These are phyloP conservation scores for Draba incana DNA, from an alignment of 345 rosid species.

Conservation along the genomic window DNA sequence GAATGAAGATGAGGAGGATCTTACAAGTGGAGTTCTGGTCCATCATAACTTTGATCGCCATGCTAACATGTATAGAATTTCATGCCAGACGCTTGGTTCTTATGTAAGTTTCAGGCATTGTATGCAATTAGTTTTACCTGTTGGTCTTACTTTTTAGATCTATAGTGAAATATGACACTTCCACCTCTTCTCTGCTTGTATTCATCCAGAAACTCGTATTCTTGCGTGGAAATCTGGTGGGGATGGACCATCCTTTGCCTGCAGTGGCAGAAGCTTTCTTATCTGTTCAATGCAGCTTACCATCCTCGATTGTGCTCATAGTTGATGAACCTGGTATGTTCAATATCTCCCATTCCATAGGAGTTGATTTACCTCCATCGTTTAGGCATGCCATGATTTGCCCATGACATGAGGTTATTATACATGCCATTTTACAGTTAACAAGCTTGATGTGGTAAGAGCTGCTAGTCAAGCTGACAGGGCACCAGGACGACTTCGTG, in stretches of 20 bases:
- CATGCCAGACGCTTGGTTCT: constrained; percentile 64
- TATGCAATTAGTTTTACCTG: constrained; percentile 14
- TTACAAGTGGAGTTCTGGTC: constrained; percentile 48
- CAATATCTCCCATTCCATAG: constrained; percentile 26
- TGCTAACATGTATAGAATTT: constrained; percentile 56
- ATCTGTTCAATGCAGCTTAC: constrained; percentile 66
- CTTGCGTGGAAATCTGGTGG: constrained; percentile 80
- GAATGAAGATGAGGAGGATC: constrained; percentile 45
- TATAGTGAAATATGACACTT: constrained; percentile 24
- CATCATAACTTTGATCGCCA: constrained; percentile 49
- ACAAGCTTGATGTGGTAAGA: constrained; percentile 60
- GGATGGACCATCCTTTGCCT: constrained; percentile 81
- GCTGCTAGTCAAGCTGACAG: constrained; percentile 64
- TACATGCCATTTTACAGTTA: constrained; percentile 57
- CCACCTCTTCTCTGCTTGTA: constrained; percentile 39
- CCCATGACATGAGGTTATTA: constrained; percentile 34
- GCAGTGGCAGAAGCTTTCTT: constrained; percentile 63
- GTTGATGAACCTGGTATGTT: constrained; percentile 89
- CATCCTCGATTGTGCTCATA: constrained; percentile 68
- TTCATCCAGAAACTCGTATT: constrained; percentile 65
- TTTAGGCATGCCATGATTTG: constrained; percentile 10
- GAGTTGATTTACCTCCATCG: not conserved
- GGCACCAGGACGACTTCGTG: constrained; percentile 57
- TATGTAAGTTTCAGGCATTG: constrained; percentile 58
- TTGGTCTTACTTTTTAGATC: constrained; percentile 20